Base-by-base conservation (phyloP, 768 basidiomycete genomes). In the Xerocomellus chrysenteron region DNA sequence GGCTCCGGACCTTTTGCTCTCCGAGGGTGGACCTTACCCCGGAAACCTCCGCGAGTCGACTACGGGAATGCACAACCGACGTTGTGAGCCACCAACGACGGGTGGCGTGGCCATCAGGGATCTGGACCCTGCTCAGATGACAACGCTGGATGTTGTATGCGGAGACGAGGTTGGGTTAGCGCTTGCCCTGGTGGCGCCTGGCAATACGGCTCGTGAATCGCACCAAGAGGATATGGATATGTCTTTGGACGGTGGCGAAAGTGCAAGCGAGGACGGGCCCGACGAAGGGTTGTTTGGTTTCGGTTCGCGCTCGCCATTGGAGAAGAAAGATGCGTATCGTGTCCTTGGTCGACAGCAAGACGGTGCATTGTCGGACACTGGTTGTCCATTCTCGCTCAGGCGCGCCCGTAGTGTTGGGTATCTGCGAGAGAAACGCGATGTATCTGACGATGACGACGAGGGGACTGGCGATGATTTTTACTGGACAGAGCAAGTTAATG, bases 401-500 rank as follows among this genome's bases (percentile, higher is more conserved):
- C 55, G 50, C 14, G 39, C 35, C 0, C 35, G 24, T 14, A 58
- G 60, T 26, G 24, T 14, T 1, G 47, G 35, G 6, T 16, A 46
- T 41, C n/a, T 54, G 19, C 17, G 9, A 21, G 19, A 17, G 24
- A 55, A 42, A 47, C 49, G 7, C 30, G 45, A 50, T n/a, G 9
- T 36, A 5, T 42, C 44, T 10, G 52, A 47, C 1, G 42, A 65
- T 4, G 44, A 35, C 17, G 50, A 51, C 26, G 57, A 58, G 32
- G 21, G 3, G 24, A 13, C n/a, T 35, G 30, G 36, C 40, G 55
- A 35, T 8, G 55, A 57, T 53, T 51, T 44, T 17, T 52, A 49
- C 30, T 54, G 48, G 66, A 42, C 41, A 2, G 57, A 59, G 16
- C 55, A 59, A 30, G 57, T 66, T 21, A 16, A 57, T 5, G 53